These are phyloP conservation scores for Ascochyta pisi DNA, from an alignment of 2,329 filamentous ascomycete species.

Conservation along the genomic window DNA sequence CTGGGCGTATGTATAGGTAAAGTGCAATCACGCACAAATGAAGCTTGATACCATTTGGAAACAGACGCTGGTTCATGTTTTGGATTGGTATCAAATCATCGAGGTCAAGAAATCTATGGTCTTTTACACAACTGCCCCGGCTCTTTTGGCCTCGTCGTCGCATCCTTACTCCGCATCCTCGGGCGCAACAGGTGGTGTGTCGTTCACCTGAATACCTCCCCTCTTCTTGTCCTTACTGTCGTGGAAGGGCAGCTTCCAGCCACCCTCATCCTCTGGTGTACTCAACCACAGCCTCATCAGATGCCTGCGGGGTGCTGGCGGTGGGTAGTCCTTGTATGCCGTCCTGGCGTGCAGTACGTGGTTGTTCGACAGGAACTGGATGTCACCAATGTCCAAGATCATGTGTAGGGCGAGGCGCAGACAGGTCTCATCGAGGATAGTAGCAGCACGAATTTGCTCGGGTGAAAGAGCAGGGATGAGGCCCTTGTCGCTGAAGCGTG, in stretches of 20 bases:
- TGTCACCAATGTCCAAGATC: constrained; percentile 85
- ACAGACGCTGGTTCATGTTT: not conserved
- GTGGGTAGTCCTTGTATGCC: constrained; percentile 74
- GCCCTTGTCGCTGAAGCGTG: constrained; percentile 74
- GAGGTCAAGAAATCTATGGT: constrained; percentile 6
- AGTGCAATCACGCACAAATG: constrained; percentile 26
- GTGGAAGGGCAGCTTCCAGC: constrained; percentile 83
- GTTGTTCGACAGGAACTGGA: constrained; percentile 83
- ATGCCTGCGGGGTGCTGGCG: constrained; percentile 74
- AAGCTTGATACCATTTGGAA: constrained; percentile 37
- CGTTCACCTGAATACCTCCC: constrained; percentile 86
- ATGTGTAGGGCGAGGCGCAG: constrained; percentile 78
- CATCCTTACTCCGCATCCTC: constrained; percentile 73
- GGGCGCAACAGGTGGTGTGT: constrained; percentile 75
- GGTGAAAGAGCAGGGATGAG: constrained; percentile 74
- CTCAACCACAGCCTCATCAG: constrained; percentile 85
- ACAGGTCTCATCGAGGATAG: constrained; percentile 78
- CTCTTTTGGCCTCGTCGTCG: not conserved
- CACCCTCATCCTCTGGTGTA: constrained; percentile 80
- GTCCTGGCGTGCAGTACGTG: constrained; percentile 84
- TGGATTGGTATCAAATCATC: constrained; percentile 12
- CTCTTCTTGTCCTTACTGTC: constrained; percentile 86
- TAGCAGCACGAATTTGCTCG: constrained; percentile 71
- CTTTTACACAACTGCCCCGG: constrained; percentile 1
- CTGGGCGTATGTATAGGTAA: constrained; percentile 26